Conservation (phyloP, 1,139 yeast genomes). For the Debaryomyces fabryi region DNA sequence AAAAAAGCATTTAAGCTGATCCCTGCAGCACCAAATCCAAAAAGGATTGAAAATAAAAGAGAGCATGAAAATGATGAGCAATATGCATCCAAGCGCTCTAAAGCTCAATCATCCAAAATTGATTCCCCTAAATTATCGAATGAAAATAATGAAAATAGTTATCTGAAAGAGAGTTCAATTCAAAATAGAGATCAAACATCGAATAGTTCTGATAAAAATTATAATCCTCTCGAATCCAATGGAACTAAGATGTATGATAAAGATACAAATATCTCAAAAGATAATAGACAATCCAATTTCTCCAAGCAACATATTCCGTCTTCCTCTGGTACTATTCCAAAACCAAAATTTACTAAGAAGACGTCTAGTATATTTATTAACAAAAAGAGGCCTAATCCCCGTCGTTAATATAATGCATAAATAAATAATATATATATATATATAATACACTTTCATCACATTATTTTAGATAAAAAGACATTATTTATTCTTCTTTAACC, state of each 20-base stretch:
- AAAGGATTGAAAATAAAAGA: not conserved
- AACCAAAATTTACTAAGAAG: conserved; percentile 17
- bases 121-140: not conserved
- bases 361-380: conserved; percentile 21
- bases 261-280: not conserved
- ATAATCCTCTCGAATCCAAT: not conserved
- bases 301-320: conserved; percentile 15
- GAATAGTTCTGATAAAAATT: not conserved
- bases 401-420: conserved; percentile 1
- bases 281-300: not conserved
- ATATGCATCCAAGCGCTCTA: not conserved
- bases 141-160: not conserved
- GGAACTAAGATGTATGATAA: not conserved
- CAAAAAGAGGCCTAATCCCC: conserved; percentile 8
- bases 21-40: not conserved
- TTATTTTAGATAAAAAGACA: not conserved
- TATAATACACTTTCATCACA: not conserved
- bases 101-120: not conserved
- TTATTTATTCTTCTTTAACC: not conserved
- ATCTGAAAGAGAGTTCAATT: not conserved
- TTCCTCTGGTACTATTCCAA: conserved; percentile 20
- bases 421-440: conserved; percentile 6
- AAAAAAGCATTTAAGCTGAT: conserved; percentile 8
- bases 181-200: not conserved
- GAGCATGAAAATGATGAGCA: not conserved